These are phyloP conservation scores for Mycena venus DNA, from an alignment of 768 basidiomycete species.

Conservation along the genomic window DNA sequence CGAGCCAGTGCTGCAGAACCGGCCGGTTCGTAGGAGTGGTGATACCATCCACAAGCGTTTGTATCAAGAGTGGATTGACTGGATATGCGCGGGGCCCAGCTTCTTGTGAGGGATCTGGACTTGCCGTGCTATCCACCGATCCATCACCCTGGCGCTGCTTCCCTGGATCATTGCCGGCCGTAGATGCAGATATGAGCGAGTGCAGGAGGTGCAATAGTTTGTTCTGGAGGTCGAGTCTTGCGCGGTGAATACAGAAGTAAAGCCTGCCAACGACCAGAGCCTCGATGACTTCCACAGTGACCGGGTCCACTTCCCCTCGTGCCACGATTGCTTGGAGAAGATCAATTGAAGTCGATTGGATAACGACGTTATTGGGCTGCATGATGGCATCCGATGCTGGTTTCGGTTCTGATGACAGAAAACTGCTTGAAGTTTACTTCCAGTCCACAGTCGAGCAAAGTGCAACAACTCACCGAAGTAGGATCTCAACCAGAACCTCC, in stretches of 20 bases:
- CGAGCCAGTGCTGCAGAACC: conserved; percentile 95
- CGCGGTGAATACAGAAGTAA: conserved; percentile 77
- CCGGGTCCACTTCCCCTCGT: conserved; percentile 81
- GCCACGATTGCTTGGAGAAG: conserved; percentile 86
- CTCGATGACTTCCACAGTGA: conserved; percentile 75
- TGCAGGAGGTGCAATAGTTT: conserved; percentile 94
- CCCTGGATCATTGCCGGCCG: conserved; percentile 50
- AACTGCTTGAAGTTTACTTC: conserved; percentile 56
- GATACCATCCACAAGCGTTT: conserved; percentile 87
- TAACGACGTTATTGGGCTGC: conserved; percentile 69
- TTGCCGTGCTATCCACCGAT: conserved; percentile 47
- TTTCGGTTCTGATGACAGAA: conserved; percentile 84
- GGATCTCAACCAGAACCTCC: conserved; percentile 79
- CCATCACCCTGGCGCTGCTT: conserved; percentile 46
- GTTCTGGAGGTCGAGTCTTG: conserved; percentile 88
- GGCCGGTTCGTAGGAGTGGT: conserved; percentile 76
- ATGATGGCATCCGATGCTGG: conserved; percentile 61
- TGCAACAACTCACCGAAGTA: conserved; percentile 71
- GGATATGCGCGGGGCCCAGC: conserved; percentile 54
- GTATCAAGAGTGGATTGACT: conserved; percentile 80
- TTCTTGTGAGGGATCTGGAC: conserved; percentile 49
- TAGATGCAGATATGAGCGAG: conserved; percentile 80
- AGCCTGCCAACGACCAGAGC: conserved; percentile 81
- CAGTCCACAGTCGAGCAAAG: background rate
- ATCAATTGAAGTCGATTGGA: conserved; percentile 85